Evolutionary conservation across 2,329 filamentous ascomycete genomes (phyloP).

Genomic region (Grosmannia serpens): DNA sequence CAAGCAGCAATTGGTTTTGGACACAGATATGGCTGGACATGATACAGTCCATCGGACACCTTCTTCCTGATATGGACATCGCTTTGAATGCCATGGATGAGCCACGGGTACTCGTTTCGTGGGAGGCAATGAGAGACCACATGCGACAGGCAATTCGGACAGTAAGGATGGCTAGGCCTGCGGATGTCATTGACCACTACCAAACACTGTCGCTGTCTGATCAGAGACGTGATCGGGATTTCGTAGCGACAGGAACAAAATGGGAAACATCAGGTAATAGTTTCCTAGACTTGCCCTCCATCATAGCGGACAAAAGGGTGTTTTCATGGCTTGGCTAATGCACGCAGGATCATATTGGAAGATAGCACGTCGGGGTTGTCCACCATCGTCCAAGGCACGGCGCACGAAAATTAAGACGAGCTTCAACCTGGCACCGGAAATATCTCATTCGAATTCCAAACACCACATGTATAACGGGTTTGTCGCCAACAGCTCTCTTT

Average conservation of each 20-base stretch:
- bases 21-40: constrained; percentile 44
- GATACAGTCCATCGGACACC: constrained; percentile 38
- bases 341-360: constrained; percentile 41
- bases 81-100: constrained; percentile 58
- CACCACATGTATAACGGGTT: constrained; percentile 44
- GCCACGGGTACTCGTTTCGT: constrained; percentile 50
- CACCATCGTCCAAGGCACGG: constrained; percentile 50
- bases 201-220: constrained; percentile 27
- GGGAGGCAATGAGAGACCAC: constrained; percentile 46
- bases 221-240: constrained; percentile 22
- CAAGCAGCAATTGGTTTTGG: constrained; percentile 46
- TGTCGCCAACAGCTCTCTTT: constrained; percentile 49
- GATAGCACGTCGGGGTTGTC: constrained; percentile 47
- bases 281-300: constrained; percentile 18
- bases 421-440: constrained; percentile 32
- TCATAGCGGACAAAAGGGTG: neutral
- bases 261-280: constrained; percentile 36
- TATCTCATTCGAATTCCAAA: constrained; percentile 32
- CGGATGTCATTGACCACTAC: constrained; percentile 33
- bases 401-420: constrained; percentile 28
- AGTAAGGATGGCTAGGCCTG: constrained; percentile 26
- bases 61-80: constrained; percentile 57
- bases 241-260: constrained; percentile 26
- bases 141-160: constrained; percentile 30
- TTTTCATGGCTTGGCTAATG: neutral